Conservation (phyloP, 805 yeast genomes). For the Yamadazyma sp. region DNA sequence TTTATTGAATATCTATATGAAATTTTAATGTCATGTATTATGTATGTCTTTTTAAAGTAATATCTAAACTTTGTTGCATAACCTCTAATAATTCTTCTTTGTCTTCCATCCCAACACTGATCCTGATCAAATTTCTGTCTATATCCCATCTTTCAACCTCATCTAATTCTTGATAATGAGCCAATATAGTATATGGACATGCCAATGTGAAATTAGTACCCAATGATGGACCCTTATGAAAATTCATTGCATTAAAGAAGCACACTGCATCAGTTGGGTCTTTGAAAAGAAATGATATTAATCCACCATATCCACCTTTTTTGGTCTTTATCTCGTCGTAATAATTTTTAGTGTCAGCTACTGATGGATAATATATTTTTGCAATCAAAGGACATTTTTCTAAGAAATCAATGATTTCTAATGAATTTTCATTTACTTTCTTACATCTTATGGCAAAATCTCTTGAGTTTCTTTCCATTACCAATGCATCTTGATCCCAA, state of each 20-base stretch:
- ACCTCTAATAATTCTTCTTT: conserved; percentile 50
- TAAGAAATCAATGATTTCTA: conserved; percentile 53
- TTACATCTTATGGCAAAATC: conserved; percentile 70
- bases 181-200: conserved; percentile 85
- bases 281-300: conserved; percentile 70
- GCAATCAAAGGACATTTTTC: conserved; percentile 51
- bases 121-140: conserved; percentile 70
- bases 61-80: conserved; percentile 50
- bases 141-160: conserved; percentile 81
- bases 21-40: background rate
- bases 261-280: conserved; percentile 59
- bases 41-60: conserved; percentile 1
- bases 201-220: conserved; percentile 89
- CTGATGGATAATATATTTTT: conserved; percentile 69
- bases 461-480: conserved; percentile 87
- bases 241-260: conserved; percentile 68
- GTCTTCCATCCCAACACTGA: conserved; percentile 85
- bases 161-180: conserved; percentile 79
- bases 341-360: conserved; percentile 50
- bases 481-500: conserved; percentile 94
- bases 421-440: conserved; percentile 55
- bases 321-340: conserved; percentile 70
- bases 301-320: conserved; percentile 86
- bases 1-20: too few relatives aligned
- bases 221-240: conserved; percentile 86